These are phyloP conservation scores for Fusarium poae DNA, from an alignment of 2,329 filamentous ascomycete genomes.

Conservation along the genomic window DNA sequence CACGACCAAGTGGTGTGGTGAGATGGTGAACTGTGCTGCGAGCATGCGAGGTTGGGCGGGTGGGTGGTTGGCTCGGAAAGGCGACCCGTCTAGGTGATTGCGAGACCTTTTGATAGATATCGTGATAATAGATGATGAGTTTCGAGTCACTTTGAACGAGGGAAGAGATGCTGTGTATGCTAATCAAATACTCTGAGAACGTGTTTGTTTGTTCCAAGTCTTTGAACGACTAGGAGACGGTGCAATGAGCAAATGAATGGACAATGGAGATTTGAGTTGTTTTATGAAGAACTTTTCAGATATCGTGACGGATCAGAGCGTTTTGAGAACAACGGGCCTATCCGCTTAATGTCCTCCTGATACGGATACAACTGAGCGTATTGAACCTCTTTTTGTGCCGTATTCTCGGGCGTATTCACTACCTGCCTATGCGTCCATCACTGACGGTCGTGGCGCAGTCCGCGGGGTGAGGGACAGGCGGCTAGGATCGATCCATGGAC, in stretches of 20 bases:
- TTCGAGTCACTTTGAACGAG: background rate
- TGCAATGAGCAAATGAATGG: background rate
- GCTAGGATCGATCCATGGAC: background rate
- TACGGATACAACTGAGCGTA: slow-evolving; percentile 2
- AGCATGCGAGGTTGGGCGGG: slow-evolving; percentile 22
- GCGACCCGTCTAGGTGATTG: slow-evolving; percentile 25
- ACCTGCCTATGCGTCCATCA: slow-evolving; percentile 16
- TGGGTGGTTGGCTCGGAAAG: slow-evolving; percentile 37
- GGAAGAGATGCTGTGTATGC: background rate
- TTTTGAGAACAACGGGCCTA: slow-evolving; percentile 14
- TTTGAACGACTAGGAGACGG: slow-evolving; percentile 10
- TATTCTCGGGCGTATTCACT: slow-evolving; percentile 24
- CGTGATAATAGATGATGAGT: slow-evolving; percentile 1
- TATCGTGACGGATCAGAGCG: slow-evolving; percentile 9
- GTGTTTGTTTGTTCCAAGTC: background rate
- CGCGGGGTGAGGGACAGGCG: slow-evolving; percentile 8
- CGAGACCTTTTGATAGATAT: slow-evolving; percentile 22
- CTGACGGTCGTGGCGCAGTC: slow-evolving; percentile 45
- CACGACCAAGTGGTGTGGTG: slow-evolving; percentile 15
- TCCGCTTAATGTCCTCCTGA: slow-evolving; percentile 3
- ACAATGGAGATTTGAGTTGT: slow-evolving; percentile 4
- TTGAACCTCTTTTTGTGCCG: slow-evolving; percentile 10
- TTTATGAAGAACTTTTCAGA: slow-evolving; percentile 11
- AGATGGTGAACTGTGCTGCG: slow-evolving; percentile 26
- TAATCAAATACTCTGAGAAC: slow-evolving; percentile 16